Conservation (phyloP, 345 rosid genomes). For the Gossypium mustelinum region DNA sequence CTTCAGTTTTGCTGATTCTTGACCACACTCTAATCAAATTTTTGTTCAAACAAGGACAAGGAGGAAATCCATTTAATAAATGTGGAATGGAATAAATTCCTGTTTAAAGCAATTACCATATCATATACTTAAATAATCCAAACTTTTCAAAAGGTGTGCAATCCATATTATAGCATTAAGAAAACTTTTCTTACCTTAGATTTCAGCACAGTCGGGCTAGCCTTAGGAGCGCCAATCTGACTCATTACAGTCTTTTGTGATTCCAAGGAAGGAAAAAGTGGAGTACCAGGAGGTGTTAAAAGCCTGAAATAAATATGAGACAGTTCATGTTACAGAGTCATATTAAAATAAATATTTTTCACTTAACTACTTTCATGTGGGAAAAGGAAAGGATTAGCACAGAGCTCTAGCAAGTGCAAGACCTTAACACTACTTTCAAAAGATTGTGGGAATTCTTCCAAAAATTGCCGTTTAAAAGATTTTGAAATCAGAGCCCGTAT, state of each 20-base stretch:
- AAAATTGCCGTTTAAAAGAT: neutral
- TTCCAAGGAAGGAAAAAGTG: slow-evolving; percentile 92
- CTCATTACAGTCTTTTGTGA: slow-evolving; percentile 68
- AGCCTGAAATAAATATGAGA: slow-evolving; percentile 55
- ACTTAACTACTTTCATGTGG: neutral
- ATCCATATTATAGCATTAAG: slow-evolving; percentile 2
- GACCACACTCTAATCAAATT: neutral
- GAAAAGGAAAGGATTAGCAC: slow-evolving; percentile 6
- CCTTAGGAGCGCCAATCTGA: slow-evolving; percentile 65
- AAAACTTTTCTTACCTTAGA: slow-evolving; percentile 64
- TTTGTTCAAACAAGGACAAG: neutral
- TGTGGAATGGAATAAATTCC: neutral
- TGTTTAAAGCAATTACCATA: slow-evolving; percentile 8
- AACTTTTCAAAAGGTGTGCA: neutral
- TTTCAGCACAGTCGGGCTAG: slow-evolving; percentile 52
- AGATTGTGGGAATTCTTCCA: neutral
- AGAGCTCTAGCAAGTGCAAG: slow-evolving; percentile 8
- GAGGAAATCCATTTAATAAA: slow-evolving; percentile 5
- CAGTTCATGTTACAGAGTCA: slow-evolving; percentile 10
- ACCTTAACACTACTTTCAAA: neutral
- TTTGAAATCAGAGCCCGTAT: neutral
- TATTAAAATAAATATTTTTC: neutral
- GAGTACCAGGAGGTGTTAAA: slow-evolving; percentile 95
- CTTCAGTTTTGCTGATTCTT: slow-evolving; percentile 3
- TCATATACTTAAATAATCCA: slow-evolving; percentile 1